phyloP scores from a whole-genome alignment of 805 yeast genomes.

The Kodamaea kakaduensis region DNA sequence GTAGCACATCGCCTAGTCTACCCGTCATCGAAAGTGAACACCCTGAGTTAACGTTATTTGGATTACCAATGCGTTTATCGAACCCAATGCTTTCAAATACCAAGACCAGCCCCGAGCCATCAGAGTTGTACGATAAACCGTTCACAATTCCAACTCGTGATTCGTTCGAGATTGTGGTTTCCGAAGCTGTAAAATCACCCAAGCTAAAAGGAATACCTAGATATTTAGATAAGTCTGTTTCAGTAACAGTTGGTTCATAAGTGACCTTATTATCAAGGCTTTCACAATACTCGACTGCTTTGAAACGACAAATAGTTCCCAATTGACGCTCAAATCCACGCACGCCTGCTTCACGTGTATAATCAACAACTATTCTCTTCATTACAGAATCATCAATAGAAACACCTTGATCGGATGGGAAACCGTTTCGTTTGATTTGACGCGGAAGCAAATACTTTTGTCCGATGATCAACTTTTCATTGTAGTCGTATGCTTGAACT shows the following conservation, averaged over 20 bases:
- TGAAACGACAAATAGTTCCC: slow-evolving; percentile 73
- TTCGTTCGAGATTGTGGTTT: slow-evolving; percentile 37
- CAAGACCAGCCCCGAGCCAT: slow-evolving; percentile 80
- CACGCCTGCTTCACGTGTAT: slow-evolving; percentile 85
- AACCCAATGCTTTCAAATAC: slow-evolving; percentile 75
- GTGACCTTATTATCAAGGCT: slow-evolving; percentile 13
- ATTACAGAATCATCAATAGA: slow-evolving; percentile 50
- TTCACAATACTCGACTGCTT: slow-evolving; percentile 66
- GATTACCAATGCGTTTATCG: slow-evolving; percentile 35
- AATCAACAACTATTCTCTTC: slow-evolving; percentile 57
- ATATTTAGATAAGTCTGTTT: slow-evolving; percentile 59
- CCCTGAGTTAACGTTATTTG: slow-evolving; percentile 22
- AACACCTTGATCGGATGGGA: slow-evolving; percentile 41
- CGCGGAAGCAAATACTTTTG: slow-evolving; percentile 67
- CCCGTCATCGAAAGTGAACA: slow-evolving; percentile 66
- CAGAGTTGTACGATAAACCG: slow-evolving; percentile 82
- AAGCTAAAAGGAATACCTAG: slow-evolving; percentile 58
- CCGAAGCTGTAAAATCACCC: slow-evolving; percentile 29
- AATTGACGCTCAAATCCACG: slow-evolving; percentile 71
- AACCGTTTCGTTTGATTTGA: slow-evolving; percentile 66
- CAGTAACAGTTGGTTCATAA: slow-evolving; percentile 42
- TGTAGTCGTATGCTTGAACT: slow-evolving; percentile 72
- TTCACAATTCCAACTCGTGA: slow-evolving; percentile 66
- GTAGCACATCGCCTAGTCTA: slow-evolving; percentile 71
- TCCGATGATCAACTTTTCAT: slow-evolving; percentile 74